These are phyloP conservation scores for Urostyla sp. DNA, from an alignment of 73 alveolate species.

Conservation along the genomic window DNA sequence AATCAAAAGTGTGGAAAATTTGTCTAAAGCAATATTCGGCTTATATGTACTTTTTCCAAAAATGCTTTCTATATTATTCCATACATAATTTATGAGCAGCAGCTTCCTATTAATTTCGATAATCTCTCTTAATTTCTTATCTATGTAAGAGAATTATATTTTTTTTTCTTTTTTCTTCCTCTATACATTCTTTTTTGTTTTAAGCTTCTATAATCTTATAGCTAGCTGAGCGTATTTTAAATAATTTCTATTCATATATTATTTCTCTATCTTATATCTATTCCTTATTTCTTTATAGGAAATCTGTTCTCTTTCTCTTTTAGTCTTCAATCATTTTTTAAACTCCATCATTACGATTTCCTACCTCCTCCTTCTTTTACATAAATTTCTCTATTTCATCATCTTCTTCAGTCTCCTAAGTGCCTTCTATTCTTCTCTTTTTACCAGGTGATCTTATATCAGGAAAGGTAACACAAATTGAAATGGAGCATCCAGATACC, in stretches of 20 bases:
- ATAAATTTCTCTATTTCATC: background rate
- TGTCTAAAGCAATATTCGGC: constrained; percentile 37
- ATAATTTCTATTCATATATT: background rate
- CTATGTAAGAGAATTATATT: constrained; percentile 11
- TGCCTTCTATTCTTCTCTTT: background rate
- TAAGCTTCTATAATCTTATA: constrained; percentile 7
- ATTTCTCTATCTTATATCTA: background rate
- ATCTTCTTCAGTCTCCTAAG: constrained; percentile 1
- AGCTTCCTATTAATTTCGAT: background rate
- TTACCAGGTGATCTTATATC: background rate
- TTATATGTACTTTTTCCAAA: constrained; percentile 8
- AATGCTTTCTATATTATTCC: constrained; percentile 5
- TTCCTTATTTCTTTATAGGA: constrained; percentile 35
- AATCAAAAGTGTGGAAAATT: constrained; percentile 2
- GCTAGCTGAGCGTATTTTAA: constrained; percentile 18
- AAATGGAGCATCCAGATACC: constrained; percentile 20
- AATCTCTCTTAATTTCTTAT: background rate
- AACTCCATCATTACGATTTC: constrained; percentile 28
- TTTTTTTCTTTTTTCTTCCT: constrained; percentile 10
- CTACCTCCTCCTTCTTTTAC: background rate
- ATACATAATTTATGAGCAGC: background rate
- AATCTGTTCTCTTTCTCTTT: constrained; percentile 24
- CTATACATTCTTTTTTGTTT: background rate
- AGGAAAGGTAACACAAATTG: constrained; percentile 14
- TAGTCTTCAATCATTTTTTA: constrained; percentile 31